These are phyloP conservation scores for Hamamelis virginiana DNA, from an alignment of 164 flowering plant species.

Conservation along the genomic window DNA sequence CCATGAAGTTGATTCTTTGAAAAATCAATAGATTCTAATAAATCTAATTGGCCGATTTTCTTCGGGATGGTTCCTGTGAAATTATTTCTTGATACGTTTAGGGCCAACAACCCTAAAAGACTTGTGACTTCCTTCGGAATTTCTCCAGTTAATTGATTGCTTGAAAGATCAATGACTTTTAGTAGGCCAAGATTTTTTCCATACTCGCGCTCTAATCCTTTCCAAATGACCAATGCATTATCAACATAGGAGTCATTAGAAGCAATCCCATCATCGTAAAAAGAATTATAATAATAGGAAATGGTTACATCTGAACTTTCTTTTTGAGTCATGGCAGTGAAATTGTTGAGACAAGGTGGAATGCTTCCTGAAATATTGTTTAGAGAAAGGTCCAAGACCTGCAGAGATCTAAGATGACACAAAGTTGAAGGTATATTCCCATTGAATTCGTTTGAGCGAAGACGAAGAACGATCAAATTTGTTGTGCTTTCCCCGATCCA, in stretches of 20 bases:
- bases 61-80: conserved; percentile 15
- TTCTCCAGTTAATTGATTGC: conserved; percentile 4
- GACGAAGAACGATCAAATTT: background rate
- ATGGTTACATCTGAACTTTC: too few species aligned
- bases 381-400: conserved; percentile 11
- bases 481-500: conserved; percentile 22
- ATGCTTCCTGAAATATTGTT: conserved; percentile 7
- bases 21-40: conserved; percentile 7
- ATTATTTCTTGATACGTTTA: conserved; percentile 18
- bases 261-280: too few species aligned
- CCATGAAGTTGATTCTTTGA: too few species aligned
- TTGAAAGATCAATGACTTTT: conserved; percentile 9
- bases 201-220: background rate
- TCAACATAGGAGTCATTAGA: background rate
- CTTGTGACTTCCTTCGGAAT: background rate
- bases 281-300: too few species aligned
- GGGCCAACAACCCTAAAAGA: background rate
- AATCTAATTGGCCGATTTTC: conserved; percentile 1
- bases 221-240: background rate
- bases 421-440: conserved; percentile 8
- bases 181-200: too few species aligned
- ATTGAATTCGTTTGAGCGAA: conserved; percentile 12
- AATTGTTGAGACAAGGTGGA: conserved; percentile 9
- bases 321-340: background rate
- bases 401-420: background rate